Base-by-base conservation (phyloP, 495 filamentous ascomycete genomes). In the Penicillium diatomitis region DNA sequence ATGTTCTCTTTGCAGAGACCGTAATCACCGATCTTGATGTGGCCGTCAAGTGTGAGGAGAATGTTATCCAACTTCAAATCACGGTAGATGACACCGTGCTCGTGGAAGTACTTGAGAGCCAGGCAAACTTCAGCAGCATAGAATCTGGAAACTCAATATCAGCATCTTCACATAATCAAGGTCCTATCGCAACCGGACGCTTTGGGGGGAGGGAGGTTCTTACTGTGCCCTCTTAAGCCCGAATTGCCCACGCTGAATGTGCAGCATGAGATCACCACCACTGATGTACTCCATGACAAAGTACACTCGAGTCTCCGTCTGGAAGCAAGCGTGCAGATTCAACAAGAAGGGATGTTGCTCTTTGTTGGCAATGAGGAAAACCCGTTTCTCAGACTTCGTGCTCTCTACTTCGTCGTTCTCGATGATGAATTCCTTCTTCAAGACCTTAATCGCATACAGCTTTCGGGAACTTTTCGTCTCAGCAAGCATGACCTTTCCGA, bases 211-310 rank as follows among this genome's bases (percentile, higher is more conserved):
- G n/a, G 11, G 3, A 53, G 44, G n/a, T n/a, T 81, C 86, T 66
- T 81, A 91, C 88, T 97, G 94, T 58, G 92, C 94, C 48, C 94
- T 77, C 70, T 96, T 97, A 5, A 87, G 83, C 38, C 91, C 90
- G 65, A 99, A 99, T 64, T 92, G 87, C 20, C 91, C 90, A 39
- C 92, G 81, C 65, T 99, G 92, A 64, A 99, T 99, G 64, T 99
- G 92, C 71, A 96, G 70, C 92, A 99, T 99, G 61, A 99, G 73
- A 78, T 99, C 92, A 65, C 92, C 92, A 71, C 92, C 92, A 60
- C 90, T 96, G 54, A 99, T 90, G 64, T 99, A 99, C 70, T 99
- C 94, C 91, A 97, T 97, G 56, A 99, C 92, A 61, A 99, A 99
- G 73, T 99, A 99, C 10, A 99, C 89, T 56, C 92, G 74, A 8